Evolutionary conservation across 768 basidiomycete species (phyloP).

Genomic region (Suillus plorans): DNA sequence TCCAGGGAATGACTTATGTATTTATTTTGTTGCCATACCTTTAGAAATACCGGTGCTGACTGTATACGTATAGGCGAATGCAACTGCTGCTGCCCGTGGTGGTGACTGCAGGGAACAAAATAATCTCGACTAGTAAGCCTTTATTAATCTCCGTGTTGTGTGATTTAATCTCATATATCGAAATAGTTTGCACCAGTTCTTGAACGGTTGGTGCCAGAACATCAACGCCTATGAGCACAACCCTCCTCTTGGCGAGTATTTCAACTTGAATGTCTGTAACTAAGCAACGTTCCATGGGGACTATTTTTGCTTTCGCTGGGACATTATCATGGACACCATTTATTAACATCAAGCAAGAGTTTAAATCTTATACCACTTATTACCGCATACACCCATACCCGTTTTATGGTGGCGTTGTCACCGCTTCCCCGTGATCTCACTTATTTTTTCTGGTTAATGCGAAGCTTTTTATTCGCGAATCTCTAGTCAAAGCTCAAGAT

Average conservation of each 20-base stretch:
- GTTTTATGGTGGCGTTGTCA: not conserved
- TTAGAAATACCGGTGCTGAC: not conserved
- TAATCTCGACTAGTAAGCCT: slow-evolving; percentile 81
- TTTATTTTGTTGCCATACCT: slow-evolving; percentile 16
- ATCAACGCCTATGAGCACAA: slow-evolving; percentile 46
- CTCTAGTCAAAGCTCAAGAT: not conserved
- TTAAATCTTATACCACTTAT: not conserved
- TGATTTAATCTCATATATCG: not conserved
- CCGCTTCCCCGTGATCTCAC: not conserved
- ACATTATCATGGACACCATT: not conserved
- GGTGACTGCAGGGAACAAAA: slow-evolving; percentile 73
- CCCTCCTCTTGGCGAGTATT: slow-evolving; percentile 59
- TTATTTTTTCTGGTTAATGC: slow-evolving; percentile 5
- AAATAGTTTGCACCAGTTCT: slow-evolving; percentile 59
- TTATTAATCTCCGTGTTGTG: not conserved
- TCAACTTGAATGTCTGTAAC: slow-evolving; percentile 52
- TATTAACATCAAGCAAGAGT: not conserved
- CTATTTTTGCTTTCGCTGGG: not conserved
- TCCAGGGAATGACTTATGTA: slow-evolving; percentile 56
- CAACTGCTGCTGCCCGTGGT: slow-evolving; percentile 55
- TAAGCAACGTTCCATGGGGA: slow-evolving; percentile 4
- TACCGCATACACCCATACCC: not conserved
- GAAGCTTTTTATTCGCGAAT: not conserved
- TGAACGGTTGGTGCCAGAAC: slow-evolving; percentile 73
- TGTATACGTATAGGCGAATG: slow-evolving; percentile 38